Evolutionary conservation across 768 basidiomycete genomes (phyloP).

Genomic region (Mycena capillaripes): DNA sequence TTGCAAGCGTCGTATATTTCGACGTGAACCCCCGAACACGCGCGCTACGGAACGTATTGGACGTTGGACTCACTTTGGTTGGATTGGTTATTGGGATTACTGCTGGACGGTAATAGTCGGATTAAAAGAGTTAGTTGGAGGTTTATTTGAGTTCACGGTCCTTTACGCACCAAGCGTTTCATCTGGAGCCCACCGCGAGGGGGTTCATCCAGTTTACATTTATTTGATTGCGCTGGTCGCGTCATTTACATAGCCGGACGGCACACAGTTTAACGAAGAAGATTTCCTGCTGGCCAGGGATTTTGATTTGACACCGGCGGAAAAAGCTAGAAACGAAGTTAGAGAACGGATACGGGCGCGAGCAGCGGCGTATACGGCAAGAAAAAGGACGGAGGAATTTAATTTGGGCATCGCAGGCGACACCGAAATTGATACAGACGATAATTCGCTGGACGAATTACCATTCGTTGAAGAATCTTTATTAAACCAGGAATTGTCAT

Average conservation of each 20-base stretch:
- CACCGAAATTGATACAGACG: background rate
- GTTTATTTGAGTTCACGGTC: too few species aligned
- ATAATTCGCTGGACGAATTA: background rate
- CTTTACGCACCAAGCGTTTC: too few species aligned
- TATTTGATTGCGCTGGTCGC: constrained; percentile 5
- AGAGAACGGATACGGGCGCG: background rate
- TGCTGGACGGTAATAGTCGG: too few species aligned
- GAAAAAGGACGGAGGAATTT: constrained; percentile 1
- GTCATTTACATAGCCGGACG: too few species aligned
- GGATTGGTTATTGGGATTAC: too few species aligned
- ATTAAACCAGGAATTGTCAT: background rate
- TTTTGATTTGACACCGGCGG: background rate
- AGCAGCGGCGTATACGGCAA: background rate
- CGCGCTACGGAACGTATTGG: too few species aligned
- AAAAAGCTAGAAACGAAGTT: background rate
- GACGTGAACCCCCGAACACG: too few species aligned
- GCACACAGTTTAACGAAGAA: background rate
- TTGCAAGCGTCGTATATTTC: too few species aligned
- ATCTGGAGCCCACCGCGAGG: constrained; percentile 35
- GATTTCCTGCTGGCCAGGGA: background rate
- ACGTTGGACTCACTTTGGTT: too few species aligned
- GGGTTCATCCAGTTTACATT: constrained; percentile 24
- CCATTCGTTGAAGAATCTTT: too few species aligned
- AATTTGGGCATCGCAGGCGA: constrained; percentile 13
- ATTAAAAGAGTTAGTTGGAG: too few species aligned